Evolutionary conservation across 169 alveolate genomes (phyloP).

Genomic region (Babesia caballi): DNA sequence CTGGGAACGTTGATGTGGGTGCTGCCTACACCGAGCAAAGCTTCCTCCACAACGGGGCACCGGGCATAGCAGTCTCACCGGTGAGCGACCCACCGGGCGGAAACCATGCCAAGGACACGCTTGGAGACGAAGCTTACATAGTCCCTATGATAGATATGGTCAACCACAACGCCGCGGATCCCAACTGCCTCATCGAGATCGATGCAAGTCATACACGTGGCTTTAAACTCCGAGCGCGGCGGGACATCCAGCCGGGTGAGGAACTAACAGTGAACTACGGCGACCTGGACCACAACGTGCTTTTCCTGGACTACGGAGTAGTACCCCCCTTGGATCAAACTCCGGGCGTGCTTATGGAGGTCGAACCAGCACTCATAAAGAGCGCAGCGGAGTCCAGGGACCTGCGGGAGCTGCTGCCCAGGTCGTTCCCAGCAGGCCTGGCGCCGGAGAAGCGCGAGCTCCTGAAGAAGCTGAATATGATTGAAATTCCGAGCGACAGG

Average conservation of each 20-base stretch:
- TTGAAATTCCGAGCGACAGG: constrained; percentile 35
- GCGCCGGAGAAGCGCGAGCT: constrained; percentile 49
- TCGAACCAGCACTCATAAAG: constrained; percentile 21
- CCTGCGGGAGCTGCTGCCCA: constrained; percentile 18
- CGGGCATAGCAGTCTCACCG: not conserved
- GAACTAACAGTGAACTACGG: constrained; percentile 57
- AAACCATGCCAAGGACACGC: not conserved
- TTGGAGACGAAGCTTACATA: constrained; percentile 26
- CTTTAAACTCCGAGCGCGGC: constrained; percentile 6
- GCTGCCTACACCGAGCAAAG: constrained; percentile 8
- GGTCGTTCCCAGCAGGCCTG: constrained; percentile 53
- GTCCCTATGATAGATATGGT: constrained; percentile 46
- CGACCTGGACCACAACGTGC: constrained; percentile 22
- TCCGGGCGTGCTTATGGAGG: constrained; percentile 41
- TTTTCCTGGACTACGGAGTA: constrained; percentile 59
- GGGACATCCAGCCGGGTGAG: constrained; percentile 20
- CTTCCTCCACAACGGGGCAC: constrained; percentile 17
- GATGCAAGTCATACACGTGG: not conserved
- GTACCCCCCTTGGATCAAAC: constrained; percentile 18
- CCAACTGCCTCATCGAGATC: constrained; percentile 20
- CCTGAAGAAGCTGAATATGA: constrained; percentile 20
- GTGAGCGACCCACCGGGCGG: no score
- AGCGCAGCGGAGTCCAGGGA: constrained; percentile 42
- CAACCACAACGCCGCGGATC: constrained; percentile 29
- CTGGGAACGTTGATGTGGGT: not conserved